These are phyloP conservation scores for Podospora anserina DNA, from an alignment of 495 filamentous ascomycete genomes.

Conservation along the genomic window DNA sequence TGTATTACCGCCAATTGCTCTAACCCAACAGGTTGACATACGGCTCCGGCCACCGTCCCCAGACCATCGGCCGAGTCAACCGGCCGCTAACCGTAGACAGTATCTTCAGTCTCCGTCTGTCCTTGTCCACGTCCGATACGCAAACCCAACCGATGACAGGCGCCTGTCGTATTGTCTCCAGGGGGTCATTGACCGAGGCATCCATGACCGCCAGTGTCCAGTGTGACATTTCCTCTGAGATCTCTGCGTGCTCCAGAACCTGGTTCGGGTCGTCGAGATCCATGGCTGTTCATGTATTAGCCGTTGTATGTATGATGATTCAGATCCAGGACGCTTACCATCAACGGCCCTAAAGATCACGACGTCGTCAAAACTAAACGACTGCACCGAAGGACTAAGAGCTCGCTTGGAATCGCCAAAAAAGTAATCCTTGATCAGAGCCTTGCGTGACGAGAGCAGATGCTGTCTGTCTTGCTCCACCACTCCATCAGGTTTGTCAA, in stretches of 20 bases:
- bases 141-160: slow-evolving; percentile 91
- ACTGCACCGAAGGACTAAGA: slow-evolving; percentile 79
- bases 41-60: slow-evolving; percentile 55
- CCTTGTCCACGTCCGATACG: slow-evolving; percentile 82
- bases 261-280: slow-evolving; percentile 28
- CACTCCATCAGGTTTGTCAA: slow-evolving; percentile 85
- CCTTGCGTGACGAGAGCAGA: slow-evolving; percentile 65
- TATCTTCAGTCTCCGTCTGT: slow-evolving; percentile 75
- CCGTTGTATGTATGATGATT: slow-evolving; percentile 14
- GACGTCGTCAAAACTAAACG: slow-evolving; percentile 68
- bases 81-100: slow-evolving; percentile 77
- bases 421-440: slow-evolving; percentile 86
- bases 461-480: slow-evolving; percentile 75
- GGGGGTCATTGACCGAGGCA: slow-evolving; percentile 60
- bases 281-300: slow-evolving; percentile 10
- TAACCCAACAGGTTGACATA: slow-evolving; percentile 49
- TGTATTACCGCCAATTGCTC: not conserved
- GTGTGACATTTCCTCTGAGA: slow-evolving; percentile 58
- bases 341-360: slow-evolving; percentile 53
- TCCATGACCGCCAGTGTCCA: slow-evolving; percentile 79
- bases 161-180: slow-evolving; percentile 73
- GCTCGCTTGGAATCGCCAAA: slow-evolving; percentile 76
- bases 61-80: slow-evolving; percentile 70
- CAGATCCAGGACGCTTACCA: slow-evolving; percentile 13
- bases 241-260: slow-evolving; percentile 58